These are phyloP conservation scores for Paxillus ammoniavirescens DNA, from an alignment of 768 basidiomycete species.

Conservation along the genomic window DNA sequence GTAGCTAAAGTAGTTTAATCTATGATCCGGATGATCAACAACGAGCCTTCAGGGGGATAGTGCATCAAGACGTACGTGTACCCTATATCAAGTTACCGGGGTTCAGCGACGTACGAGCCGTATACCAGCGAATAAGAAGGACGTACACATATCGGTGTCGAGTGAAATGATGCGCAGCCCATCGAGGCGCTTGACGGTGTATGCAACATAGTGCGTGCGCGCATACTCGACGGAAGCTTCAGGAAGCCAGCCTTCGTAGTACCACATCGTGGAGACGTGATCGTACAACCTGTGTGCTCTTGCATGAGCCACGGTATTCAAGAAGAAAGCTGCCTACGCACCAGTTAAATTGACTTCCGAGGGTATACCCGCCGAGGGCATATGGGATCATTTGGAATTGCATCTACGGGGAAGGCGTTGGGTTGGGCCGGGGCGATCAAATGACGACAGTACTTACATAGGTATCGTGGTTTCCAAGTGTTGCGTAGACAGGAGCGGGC, in stretches of 20 bases:
- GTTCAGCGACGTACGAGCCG: background rate
- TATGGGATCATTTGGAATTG: conserved; percentile 40
- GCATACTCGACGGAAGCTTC: conserved; percentile 36
- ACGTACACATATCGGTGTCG: conserved; percentile 50
- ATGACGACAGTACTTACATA: conserved; percentile 40
- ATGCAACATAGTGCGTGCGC: conserved; percentile 46
- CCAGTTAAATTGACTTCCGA: conserved; percentile 42
- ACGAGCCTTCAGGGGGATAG: background rate
- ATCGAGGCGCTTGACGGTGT: conserved; percentile 41
- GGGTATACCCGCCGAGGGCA: conserved; percentile 30
- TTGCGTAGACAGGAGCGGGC: conserved; percentile 64
- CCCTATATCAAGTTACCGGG: conserved; percentile 19
- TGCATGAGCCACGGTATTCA: background rate
- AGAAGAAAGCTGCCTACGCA: conserved; percentile 3
- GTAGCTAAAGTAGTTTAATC: conserved; percentile 47
- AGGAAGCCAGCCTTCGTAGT: conserved; percentile 45
- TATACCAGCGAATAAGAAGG: background rate
- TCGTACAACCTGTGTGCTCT: conserved; percentile 43
- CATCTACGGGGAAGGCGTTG: conserved; percentile 1
- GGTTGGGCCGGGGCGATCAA: background rate
- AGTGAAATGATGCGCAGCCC: conserved; percentile 50
- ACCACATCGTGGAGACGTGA: conserved; percentile 45
- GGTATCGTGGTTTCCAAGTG: conserved; percentile 73
- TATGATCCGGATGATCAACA: conserved; percentile 7
- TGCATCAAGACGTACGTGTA: conserved; percentile 27